Base-by-base conservation (phyloP, 768 basidiomycete genomes). In the Mycena floridula region DNA sequence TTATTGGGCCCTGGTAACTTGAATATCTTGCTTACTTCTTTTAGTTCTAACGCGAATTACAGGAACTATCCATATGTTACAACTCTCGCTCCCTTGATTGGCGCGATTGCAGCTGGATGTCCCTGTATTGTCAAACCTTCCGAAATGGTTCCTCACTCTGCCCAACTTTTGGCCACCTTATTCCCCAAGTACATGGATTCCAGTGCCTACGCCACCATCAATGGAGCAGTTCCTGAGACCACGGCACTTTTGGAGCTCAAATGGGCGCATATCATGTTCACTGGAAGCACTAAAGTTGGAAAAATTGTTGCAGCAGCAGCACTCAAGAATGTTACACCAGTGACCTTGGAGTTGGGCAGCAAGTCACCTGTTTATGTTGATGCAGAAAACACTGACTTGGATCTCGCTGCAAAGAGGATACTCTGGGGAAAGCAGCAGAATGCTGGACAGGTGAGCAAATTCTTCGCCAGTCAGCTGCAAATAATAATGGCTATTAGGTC, bases 341-440 rank as follows among this genome's bases (percentile, higher is more conserved):
- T 74, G 8, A 77, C 79, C 0, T 66, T 81, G 20, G 79, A 81
- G 46, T 65, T 79, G 2, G 76, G 78, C 16, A 9, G 32, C 30
- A 77, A 78, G 48, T 73, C 69, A 13, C 23, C 5, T 20, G 8
- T 22, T 20, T 24, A 13, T 15, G 13, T 22, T 4, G 9, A 4
- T 16, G 22, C 38, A 16, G n/a, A 24, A 20, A 13, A 16, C n/a
- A 39, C 13, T 22, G 15, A 16, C 8, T 2, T 39, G 23, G 13
- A 56, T 13, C 32, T 35, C 18, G 32, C 15, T 35, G 82, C 88
- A 21, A 89, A 90, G 59, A 81, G 89, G n/a, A 37, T 59, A 90
- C 27, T 91, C 87, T 86, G 88, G 88, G n/a, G 89, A 88, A 53
- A 63, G 32, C n/a, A 16, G 23, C 38, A 3, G 4, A 22, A 24